Conservation (phyloP, 257 asterid species). For the Gardenia jasminoides region DNA sequence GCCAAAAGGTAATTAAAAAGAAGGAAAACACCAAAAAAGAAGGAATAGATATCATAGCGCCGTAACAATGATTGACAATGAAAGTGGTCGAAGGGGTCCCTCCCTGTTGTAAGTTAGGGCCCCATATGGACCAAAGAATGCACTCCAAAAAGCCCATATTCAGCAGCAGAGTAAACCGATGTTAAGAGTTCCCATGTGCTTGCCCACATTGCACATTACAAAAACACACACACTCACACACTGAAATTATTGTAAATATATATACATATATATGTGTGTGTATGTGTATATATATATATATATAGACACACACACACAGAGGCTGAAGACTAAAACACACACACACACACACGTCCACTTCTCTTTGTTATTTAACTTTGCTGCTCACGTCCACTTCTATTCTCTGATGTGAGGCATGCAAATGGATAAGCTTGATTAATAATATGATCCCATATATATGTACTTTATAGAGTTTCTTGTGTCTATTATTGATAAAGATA, state of each 20-base stretch:
- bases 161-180: slow-evolving; percentile 9
- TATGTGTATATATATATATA: background rate
- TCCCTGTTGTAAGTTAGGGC: slow-evolving; percentile 4
- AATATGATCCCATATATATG: background rate
- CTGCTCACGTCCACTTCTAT: slow-evolving; percentile 25
- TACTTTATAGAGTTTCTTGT: slow-evolving; percentile 5
- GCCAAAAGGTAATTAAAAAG: background rate
- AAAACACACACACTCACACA: background rate
- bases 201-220: slow-evolving; percentile 17
- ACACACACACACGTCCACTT: slow-evolving; percentile 16
- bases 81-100: slow-evolving; percentile 8
- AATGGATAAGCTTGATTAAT: slow-evolving; percentile 28
- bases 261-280: no score
- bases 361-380: slow-evolving; percentile 15
- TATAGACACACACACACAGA: background rate
- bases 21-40: background rate
- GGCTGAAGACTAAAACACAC: background rate
- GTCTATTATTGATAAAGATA: slow-evolving; percentile 2
- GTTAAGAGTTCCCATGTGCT: slow-evolving; percentile 21
- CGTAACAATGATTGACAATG: slow-evolving; percentile 18
- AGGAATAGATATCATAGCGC: background rate
- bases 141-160: slow-evolving; percentile 25
- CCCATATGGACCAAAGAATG: slow-evolving; percentile 27
- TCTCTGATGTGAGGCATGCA: slow-evolving; percentile 27
- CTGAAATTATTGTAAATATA: background rate